Evolutionary conservation across 768 basidiomycete species (phyloP).

Genomic region (Symmetrospora coprosmae): DNA sequence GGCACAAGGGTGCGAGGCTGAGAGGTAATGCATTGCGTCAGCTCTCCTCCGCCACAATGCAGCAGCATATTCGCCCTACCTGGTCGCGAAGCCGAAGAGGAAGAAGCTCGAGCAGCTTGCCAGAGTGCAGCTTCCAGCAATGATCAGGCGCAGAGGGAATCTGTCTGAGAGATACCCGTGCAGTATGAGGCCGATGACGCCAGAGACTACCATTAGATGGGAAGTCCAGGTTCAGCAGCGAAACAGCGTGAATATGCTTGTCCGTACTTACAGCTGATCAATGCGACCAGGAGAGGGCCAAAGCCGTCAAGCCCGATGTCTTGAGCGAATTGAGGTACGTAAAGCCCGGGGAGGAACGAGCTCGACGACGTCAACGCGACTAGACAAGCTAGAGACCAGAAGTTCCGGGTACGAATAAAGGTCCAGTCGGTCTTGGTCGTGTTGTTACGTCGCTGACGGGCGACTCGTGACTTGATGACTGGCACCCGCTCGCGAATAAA

Average conservation of each 20-base stretch:
- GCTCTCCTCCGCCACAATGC: no score
- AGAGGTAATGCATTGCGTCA: no score
- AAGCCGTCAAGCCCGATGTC: constrained; percentile 5
- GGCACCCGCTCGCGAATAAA: constrained; percentile 7
- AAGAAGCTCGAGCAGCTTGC: background rate
- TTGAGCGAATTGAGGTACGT: background rate
- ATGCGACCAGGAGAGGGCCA: background rate
- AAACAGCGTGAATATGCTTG: background rate
- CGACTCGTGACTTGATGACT: background rate
- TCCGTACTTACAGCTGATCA: background rate
- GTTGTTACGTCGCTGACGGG: background rate
- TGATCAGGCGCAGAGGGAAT: constrained; percentile 1
- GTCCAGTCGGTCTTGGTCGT: background rate
- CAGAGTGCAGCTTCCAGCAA: background rate
- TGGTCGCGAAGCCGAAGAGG: constrained; percentile 5
- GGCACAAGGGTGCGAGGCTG: no score
- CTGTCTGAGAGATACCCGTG: constrained; percentile 5
- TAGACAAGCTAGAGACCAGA: background rate
- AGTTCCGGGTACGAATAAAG: constrained; percentile 4
- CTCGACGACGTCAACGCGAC: background rate
- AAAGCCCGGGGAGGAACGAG: constrained; percentile 1
- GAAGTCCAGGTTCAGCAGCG: background rate
- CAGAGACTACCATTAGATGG: background rate
- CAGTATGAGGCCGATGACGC: background rate
- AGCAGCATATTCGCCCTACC: no score